Base-by-base conservation (phyloP, 176 grass and related monocot species). In the Chloris gayana region DNA sequence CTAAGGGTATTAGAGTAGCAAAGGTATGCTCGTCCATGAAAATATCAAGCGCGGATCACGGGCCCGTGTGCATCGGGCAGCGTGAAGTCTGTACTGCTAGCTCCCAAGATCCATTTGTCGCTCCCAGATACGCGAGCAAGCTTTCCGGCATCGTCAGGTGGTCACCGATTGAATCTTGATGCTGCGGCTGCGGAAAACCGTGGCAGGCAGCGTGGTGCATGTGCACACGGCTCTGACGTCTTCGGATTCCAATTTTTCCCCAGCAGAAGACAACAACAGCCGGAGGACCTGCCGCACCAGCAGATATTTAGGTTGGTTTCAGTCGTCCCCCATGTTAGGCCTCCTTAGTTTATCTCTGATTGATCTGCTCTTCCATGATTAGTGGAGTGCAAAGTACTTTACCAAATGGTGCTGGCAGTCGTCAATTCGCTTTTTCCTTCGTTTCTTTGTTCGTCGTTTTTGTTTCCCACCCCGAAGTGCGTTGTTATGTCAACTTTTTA, bases 141-240 rank as follows among this genome's bases (percentile, higher is more conserved):
- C 76, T 79, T 37, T 78, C 44, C 44, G 62, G 22, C 30, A 24
- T 50, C n/a, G 29, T 34, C 29, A 66, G 61, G 29, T 64, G 76
- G 61, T 22, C 29, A 42, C 15, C 3, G 14, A 32, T 32, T 15
- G 60, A 17, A 32, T 32, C 60, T 32, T 64, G 60, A 30, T 32
- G 60, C 42, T 24, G 30, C 42, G 18, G 60, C 42, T 24, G 44
- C 42, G 18, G 41, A 47, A 47, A n/a, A 61, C 39, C 46, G 46
- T 21, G 60, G 29, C 27, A 64, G 44, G 62, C 31, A 68, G 62
- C 76, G 46, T 68, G 76, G 76, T 34, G 61, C 76, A 78, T 66
- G 61, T 66, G 76, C 75, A n/a, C 74, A 66, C 59, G 59, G 18
- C 75, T 77, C 75, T 77, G 75, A 50, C 61, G 30, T 17, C 76